Conservation (phyloP, 1,139 yeast genomes). For the Saccharomycopsis hybrid region DNA sequence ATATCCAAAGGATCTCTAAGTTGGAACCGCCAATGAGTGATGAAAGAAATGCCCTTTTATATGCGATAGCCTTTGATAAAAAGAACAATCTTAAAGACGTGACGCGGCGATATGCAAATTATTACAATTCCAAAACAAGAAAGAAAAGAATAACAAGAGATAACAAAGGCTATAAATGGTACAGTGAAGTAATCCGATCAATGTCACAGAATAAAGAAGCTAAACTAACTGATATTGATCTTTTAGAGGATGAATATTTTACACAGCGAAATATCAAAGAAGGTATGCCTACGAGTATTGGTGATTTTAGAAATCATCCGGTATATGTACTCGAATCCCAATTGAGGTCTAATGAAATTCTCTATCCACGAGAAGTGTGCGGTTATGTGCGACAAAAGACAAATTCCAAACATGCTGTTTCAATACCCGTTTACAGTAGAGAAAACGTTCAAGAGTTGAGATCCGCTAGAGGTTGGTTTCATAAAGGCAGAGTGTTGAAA, state of each 20-base stretch:
- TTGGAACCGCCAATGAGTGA: constrained; percentile 74
- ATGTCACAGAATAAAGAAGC: constrained; percentile 27
- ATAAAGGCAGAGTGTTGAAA: constrained; percentile 69
- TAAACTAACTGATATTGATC: constrained; percentile 45
- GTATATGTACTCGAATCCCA: constrained; percentile 77
- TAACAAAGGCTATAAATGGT: constrained; percentile 61
- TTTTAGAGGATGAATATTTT: constrained; percentile 66
- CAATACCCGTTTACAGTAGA: constrained; percentile 55
- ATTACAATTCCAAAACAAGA: constrained; percentile 67
- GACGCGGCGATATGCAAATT: constrained; percentile 71
- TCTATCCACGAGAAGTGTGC: constrained; percentile 64
- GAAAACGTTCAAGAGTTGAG: constrained; percentile 55
- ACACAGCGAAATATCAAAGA: constrained; percentile 61
- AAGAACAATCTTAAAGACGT: constrained; percentile 69
- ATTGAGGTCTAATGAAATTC: constrained; percentile 61
- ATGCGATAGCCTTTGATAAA: constrained; percentile 71
- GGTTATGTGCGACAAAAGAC: constrained; percentile 56
- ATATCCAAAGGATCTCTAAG: constrained; percentile 53
- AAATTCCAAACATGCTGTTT: constrained; percentile 26
- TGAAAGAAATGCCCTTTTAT: constrained; percentile 53
- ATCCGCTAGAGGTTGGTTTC: constrained; percentile 83
- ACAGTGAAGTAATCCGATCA: constrained; percentile 36
- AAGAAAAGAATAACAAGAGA: constrained; percentile 65
- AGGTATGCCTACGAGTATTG: constrained; percentile 80
- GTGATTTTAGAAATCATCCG: constrained; percentile 86